Conservation (phyloP, 345 rosid genomes). For the Cardiospermum halicacabum region DNA sequence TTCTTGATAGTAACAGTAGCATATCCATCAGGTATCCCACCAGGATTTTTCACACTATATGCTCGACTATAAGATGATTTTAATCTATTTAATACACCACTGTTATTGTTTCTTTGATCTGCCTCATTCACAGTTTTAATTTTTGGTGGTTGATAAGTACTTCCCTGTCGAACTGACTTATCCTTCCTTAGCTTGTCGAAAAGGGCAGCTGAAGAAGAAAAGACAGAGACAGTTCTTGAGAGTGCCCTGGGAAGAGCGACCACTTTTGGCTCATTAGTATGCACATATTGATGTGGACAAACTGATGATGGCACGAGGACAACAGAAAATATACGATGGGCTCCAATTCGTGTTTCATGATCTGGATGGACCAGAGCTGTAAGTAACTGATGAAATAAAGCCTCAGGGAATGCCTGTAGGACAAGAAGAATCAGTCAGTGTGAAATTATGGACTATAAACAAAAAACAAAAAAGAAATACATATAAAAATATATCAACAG, state of each 20-base stretch:
- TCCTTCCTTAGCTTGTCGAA: slow-evolving; percentile 78
- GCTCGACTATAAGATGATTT: slow-evolving; percentile 50
- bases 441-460: neutral
- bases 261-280: slow-evolving; percentile 38
- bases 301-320: slow-evolving; percentile 92
- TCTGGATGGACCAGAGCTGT: slow-evolving; percentile 97
- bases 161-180: slow-evolving; percentile 36
- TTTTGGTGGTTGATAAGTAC: slow-evolving; percentile 29
- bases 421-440: slow-evolving; percentile 14
- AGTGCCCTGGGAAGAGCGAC: slow-evolving; percentile 65
- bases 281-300: slow-evolving; percentile 52
- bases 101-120: slow-evolving; percentile 29
- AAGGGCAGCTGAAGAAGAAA: slow-evolving; percentile 98
- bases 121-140: slow-evolving; percentile 29
- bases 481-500: neutral
- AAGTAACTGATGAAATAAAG: slow-evolving; percentile 90
- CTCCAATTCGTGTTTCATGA: slow-evolving; percentile 83
- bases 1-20: slow-evolving; percentile 21
- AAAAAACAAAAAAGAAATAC: slow-evolving; percentile 4
- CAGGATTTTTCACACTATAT: slow-evolving; percentile 26
- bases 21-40: slow-evolving; percentile 24
- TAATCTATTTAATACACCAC: slow-evolving; percentile 46
- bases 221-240: slow-evolving; percentile 90
- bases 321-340: slow-evolving; percentile 89
- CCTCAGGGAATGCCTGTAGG: slow-evolving; percentile 83